Evolutionary conservation across 2,329 filamentous ascomycete genomes (phyloP).

Genomic region (Arthrobotrys pseudoclavata): DNA sequence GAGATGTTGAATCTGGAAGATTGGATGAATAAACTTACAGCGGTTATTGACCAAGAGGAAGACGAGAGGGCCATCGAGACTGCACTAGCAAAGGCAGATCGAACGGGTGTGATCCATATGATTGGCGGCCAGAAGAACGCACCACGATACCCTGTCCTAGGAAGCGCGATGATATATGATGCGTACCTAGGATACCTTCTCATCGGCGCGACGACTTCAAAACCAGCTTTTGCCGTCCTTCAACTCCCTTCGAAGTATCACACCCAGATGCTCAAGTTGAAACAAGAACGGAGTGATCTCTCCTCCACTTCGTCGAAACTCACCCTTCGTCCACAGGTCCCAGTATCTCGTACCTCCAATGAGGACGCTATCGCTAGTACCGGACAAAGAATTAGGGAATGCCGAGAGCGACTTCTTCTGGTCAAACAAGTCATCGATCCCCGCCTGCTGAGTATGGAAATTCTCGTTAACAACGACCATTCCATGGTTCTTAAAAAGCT

Average conservation of each 20-base stretch:
- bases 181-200: slow-evolving; percentile 63
- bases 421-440: slow-evolving; percentile 39
- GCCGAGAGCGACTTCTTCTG: slow-evolving; percentile 35
- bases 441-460: slow-evolving; percentile 31
- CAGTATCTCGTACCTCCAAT: slow-evolving; percentile 13
- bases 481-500: slow-evolving; percentile 37
- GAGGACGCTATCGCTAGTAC: slow-evolving; percentile 34
- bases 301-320: slow-evolving; percentile 49
- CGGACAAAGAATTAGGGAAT: slow-evolving; percentile 35
- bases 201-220: slow-evolving; percentile 60
- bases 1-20: slow-evolving; percentile 59
- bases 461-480: slow-evolving; percentile 44
- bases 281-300: slow-evolving; percentile 53
- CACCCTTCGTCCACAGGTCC: background rate
- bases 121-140: slow-evolving; percentile 49
- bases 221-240: slow-evolving; percentile 46
- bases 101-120: slow-evolving; percentile 58
- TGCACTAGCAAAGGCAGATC: slow-evolving; percentile 47
- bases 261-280: slow-evolving; percentile 42
- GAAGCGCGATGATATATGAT: slow-evolving; percentile 62
- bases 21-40: slow-evolving; percentile 49
- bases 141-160: slow-evolving; percentile 54
- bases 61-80: slow-evolving; percentile 61
- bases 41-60: slow-evolving; percentile 56
- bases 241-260: slow-evolving; percentile 55